These are phyloP conservation scores for Penicillium canescens DNA, from an alignment of 495 filamentous ascomycete genomes.

Conservation along the genomic window DNA sequence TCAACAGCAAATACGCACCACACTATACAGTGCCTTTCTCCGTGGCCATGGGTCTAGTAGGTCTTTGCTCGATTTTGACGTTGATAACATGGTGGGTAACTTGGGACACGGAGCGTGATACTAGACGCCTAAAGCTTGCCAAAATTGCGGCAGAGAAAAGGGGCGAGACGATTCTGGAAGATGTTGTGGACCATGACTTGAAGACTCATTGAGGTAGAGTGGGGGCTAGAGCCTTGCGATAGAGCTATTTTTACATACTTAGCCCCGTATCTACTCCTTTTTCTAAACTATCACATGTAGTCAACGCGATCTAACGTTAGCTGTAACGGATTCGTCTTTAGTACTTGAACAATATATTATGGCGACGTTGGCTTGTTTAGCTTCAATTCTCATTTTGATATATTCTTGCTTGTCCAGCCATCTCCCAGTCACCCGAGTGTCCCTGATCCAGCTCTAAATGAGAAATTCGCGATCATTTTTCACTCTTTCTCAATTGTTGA, in stretches of 20 bases:
- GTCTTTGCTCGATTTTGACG: slow-evolving; percentile 20
- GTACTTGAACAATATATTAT: no score
- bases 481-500: no score
- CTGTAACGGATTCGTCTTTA: no score
- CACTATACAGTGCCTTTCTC: slow-evolving; percentile 31
- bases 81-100: slow-evolving; percentile 21
- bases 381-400: no score
- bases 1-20: slow-evolving; percentile 32
- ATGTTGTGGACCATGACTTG: slow-evolving; percentile 43
- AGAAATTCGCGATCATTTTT: no score
- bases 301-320: no score
- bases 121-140: slow-evolving; percentile 39
- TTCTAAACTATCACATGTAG: no score
- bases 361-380: no score
- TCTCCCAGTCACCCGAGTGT: no score
- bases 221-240: no score
- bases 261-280: background rate
- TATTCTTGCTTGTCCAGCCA: no score
- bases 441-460: no score
- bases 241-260: background rate
- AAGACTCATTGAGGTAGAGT: slow-evolving; percentile 3
- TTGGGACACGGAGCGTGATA: slow-evolving; percentile 30
- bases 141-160: slow-evolving; percentile 39
- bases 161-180: slow-evolving; percentile 41
- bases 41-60: slow-evolving; percentile 34